phyloP scores from a whole-genome alignment of 805 yeast genomes.

The Myxozyma udenii region DNA sequence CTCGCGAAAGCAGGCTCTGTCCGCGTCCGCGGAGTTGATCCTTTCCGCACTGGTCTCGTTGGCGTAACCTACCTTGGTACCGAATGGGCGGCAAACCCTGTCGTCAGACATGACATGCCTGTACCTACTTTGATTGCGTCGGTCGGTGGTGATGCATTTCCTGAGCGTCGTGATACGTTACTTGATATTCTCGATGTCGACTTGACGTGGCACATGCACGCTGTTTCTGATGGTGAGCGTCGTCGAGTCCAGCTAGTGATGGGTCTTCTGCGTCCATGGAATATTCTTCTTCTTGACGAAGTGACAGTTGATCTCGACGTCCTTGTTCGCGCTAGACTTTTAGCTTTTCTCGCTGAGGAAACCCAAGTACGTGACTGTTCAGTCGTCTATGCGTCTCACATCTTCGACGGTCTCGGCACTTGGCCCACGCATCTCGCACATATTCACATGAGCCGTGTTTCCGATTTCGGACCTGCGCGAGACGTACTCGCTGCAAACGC shows the following conservation, averaged over 20 bases:
- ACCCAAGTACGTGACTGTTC: constrained; percentile 66
- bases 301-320: constrained; percentile 97
- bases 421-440: constrained; percentile 90
- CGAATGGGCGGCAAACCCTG: constrained; percentile 93
- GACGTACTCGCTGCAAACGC: constrained; percentile 13
- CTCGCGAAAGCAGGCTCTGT: constrained; percentile 71
- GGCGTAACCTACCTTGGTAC: constrained; percentile 81
- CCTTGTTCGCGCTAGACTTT: constrained; percentile 71
- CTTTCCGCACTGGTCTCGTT: constrained; percentile 61
- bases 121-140: constrained; percentile 74
- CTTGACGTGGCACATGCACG: constrained; percentile 86
- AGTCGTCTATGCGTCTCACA: constrained; percentile 90
- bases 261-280: constrained; percentile 93
- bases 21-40: constrained; percentile 77
- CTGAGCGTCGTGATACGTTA: constrained; percentile 73
- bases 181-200: constrained; percentile 80
- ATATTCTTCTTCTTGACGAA: constrained; percentile 81
- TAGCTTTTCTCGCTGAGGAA: constrained; percentile 70
- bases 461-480: constrained; percentile 26
- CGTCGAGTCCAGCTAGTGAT: constrained; percentile 89
- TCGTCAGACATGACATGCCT: constrained; percentile 87
- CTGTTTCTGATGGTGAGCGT: constrained; percentile 90
- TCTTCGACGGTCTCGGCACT: constrained; percentile 85
- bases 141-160: constrained; percentile 73
- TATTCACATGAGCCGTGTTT: constrained; percentile 61